Percentiles rank a stretch among this genome's conserved stretches.
Evolutionary conservation across 805 yeast genomes (phyloP).

Genomic region (Hanseniaspora thailandica): DNA sequence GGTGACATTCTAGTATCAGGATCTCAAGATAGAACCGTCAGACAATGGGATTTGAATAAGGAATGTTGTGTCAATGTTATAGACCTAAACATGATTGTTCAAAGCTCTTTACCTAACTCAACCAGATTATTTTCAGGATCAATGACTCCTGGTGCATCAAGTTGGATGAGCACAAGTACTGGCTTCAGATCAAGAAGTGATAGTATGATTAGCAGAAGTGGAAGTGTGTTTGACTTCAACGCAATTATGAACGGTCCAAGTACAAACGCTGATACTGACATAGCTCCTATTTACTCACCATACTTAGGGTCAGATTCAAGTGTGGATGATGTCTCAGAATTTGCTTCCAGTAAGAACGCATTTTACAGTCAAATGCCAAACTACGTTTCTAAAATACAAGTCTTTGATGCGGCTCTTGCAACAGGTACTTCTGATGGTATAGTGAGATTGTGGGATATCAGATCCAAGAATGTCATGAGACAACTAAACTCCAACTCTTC

Average conservation of each 20-base stretch:
- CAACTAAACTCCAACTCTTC: constrained; percentile 14
- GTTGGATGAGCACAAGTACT: background rate
- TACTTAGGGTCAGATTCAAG: background rate
- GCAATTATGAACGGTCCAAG: constrained; percentile 12
- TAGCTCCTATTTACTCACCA: constrained; percentile 2
- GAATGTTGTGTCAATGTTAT: constrained; percentile 61
- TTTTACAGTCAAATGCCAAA: constrained; percentile 22
- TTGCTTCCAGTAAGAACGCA: background rate
- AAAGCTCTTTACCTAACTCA: constrained; percentile 1
- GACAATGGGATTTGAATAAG: constrained; percentile 61
- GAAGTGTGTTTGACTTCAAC: constrained; percentile 12
- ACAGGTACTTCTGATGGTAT: constrained; percentile 69
- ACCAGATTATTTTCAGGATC: background rate
- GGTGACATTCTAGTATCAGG: constrained; percentile 51
- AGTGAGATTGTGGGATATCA: constrained; percentile 64
- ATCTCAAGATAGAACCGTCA: constrained; percentile 56
- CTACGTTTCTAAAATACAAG: constrained; percentile 56
- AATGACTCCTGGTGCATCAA: constrained; percentile 1
- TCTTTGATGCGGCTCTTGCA: constrained; percentile 65
- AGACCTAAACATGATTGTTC: constrained; percentile 37
- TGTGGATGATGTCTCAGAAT: background rate
- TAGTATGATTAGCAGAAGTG: constrained; percentile 13
- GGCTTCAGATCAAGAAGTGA: constrained; percentile 15
- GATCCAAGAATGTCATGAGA: constrained; percentile 55
- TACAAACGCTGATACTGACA: background rate